phyloP scores from a whole-genome alignment of 805 yeast genomes.

The Wickerhamiella musiphila region DNA sequence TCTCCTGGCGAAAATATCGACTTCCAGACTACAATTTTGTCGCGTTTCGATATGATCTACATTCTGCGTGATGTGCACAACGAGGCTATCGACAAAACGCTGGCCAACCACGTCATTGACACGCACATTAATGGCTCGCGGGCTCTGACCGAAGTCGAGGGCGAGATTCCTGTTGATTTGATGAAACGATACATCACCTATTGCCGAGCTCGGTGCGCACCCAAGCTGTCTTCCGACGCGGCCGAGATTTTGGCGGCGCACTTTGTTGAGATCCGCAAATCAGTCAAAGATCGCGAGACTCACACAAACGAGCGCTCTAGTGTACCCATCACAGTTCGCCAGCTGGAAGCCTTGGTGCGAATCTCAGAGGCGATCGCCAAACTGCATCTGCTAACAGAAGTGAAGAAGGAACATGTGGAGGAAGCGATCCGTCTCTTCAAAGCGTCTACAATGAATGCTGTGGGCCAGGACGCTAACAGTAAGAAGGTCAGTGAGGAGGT shows the following conservation, averaged over 20 bases:
- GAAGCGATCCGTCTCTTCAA: slow-evolving; percentile 89
- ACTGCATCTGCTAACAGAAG: slow-evolving; percentile 63
- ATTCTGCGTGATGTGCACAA: slow-evolving; percentile 93
- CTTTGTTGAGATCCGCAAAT: slow-evolving; percentile 76
- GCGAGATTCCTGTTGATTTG: slow-evolving; percentile 75
- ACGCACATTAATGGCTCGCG: slow-evolving; percentile 70
- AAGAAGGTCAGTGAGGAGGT: slow-evolving; percentile 40
- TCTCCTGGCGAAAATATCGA: slow-evolving; percentile 97
- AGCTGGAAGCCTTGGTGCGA: slow-evolving; percentile 91
- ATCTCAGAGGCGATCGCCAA: slow-evolving; percentile 90
- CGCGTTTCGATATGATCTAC: slow-evolving; percentile 97
- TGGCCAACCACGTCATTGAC: slow-evolving; percentile 89
- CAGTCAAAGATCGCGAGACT: slow-evolving; percentile 63
- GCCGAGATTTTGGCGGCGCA: slow-evolving; percentile 80
- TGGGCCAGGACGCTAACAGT: slow-evolving; percentile 36
- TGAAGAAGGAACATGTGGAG: slow-evolving; percentile 76
- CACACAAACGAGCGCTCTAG: slow-evolving; percentile 78
- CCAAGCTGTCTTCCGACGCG: slow-evolving; percentile 75
- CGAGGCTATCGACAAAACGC: slow-evolving; percentile 64
- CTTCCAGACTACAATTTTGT: slow-evolving; percentile 89
- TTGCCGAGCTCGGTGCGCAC: slow-evolving; percentile 83
- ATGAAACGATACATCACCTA: slow-evolving; percentile 89
- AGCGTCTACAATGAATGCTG: slow-evolving; percentile 97
- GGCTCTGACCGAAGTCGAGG: slow-evolving; percentile 36
- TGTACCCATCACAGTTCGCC: slow-evolving; percentile 94